A percentile compares a stretch with the other conserved stretches of the same genome.
phyloP scores from a whole-genome alignment of 1,284 basidiomycete species.

The Apiotrichum porosum region DNA sequence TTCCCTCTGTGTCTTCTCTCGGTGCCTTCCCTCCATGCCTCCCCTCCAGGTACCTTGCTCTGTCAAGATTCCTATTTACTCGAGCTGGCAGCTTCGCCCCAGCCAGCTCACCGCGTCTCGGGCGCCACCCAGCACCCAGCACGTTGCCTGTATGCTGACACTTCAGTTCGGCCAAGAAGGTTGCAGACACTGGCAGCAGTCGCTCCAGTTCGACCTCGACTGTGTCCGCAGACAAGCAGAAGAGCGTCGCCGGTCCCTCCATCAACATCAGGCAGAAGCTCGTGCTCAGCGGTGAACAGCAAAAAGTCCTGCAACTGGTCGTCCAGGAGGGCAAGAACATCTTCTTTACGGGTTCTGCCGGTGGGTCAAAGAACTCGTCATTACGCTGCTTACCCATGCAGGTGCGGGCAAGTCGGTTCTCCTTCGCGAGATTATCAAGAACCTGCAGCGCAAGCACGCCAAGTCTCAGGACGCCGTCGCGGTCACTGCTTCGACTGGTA shows the following conservation, averaged over 20 bases:
- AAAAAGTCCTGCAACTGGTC: slow-evolving; percentile 65
- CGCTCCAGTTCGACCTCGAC: slow-evolving; percentile 6
- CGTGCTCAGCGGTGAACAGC: slow-evolving; percentile 73
- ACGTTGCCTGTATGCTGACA: too few relatives aligned
- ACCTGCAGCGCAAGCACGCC: slow-evolving; percentile 54
- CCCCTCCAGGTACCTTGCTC: background rate
- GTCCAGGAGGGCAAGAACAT: slow-evolving; percentile 68
- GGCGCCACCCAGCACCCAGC: too few relatives aligned
- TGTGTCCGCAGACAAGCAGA: slow-evolving; percentile 6
- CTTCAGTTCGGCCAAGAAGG: slow-evolving; percentile 15
- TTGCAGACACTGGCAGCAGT: slow-evolving; percentile 5
- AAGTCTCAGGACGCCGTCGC: slow-evolving; percentile 60
- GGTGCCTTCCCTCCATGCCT: too few relatives aligned
- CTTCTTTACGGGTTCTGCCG: slow-evolving; percentile 98
- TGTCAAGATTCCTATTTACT: too few relatives aligned
- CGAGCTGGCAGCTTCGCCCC: too few relatives aligned
- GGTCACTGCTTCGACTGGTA: slow-evolving; percentile 83
- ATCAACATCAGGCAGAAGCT: slow-evolving; percentile 49
- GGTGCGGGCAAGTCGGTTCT: slow-evolving; percentile 94
- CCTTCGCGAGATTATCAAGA: slow-evolving; percentile 77
- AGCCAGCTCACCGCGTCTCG: too few relatives aligned
- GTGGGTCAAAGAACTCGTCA: slow-evolving; percentile 52
- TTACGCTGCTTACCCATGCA: slow-evolving; percentile 35
- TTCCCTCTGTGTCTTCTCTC: too few relatives aligned
- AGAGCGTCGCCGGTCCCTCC: slow-evolving; percentile 9